A percentile compares a stretch with the other conserved stretches of the same genome.
These are phyloP conservation scores for Guyanaporus albipodus DNA, from an alignment of 768 basidiomycete species.

Conservation along the genomic window DNA sequence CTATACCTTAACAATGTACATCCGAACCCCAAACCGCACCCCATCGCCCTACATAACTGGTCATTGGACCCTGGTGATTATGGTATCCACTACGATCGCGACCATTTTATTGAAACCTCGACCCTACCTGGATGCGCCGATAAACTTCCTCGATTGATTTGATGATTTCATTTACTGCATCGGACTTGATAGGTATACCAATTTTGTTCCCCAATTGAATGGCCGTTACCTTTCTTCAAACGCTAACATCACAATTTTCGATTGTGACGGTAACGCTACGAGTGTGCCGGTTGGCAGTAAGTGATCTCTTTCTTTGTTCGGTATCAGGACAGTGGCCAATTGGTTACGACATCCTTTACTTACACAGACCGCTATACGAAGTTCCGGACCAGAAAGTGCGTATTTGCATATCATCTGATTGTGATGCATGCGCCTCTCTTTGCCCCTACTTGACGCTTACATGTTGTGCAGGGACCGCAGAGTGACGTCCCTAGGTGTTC, in stretches of 20 bases:
- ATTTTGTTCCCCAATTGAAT: slow-evolving; percentile 61
- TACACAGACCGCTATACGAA: slow-evolving; percentile 61
- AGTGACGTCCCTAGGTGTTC: slow-evolving; percentile 76
- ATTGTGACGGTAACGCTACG: slow-evolving; percentile 33
- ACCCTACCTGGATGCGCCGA: neutral
- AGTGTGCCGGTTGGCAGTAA: slow-evolving; percentile 45
- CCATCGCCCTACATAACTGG: neutral
- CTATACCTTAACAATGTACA: too few species aligned
- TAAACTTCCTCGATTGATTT: neutral
- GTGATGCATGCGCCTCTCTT: too few species aligned
- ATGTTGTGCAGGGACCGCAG: slow-evolving; percentile 51
- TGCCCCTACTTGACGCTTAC: neutral
- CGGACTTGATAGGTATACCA: slow-evolving; percentile 43
- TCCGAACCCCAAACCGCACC: neutral
- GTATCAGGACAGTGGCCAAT: too few species aligned
- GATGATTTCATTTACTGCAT: neutral
- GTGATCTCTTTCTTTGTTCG: slow-evolving; percentile 1
- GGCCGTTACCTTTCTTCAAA: slow-evolving; percentile 83
- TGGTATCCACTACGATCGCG: slow-evolving; percentile 1
- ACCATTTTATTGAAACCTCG: too few species aligned
- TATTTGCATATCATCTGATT: neutral
- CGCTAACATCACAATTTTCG: slow-evolving; percentile 72
- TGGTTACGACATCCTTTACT: too few species aligned
- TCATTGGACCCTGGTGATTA: slow-evolving; percentile 7
- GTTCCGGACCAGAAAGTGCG: slow-evolving; percentile 70